phyloP scores from a whole-genome alignment of 73 alveolate species.

The Urostyla sp. region DNA sequence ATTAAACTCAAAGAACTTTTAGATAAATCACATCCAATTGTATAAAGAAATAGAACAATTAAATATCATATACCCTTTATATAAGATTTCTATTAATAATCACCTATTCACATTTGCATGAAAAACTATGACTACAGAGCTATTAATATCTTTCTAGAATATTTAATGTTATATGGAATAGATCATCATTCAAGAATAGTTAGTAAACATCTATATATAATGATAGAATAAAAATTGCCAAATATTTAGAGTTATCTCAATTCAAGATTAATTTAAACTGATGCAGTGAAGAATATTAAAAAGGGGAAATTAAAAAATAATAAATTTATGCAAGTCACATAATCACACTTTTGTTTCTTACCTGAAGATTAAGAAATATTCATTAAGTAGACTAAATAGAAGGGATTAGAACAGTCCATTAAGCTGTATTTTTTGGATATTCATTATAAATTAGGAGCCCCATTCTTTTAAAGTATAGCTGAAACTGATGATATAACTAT shows the following conservation, averaged over 20 bases:
- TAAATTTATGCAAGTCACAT: too few species aligned
- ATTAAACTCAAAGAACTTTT: not conserved
- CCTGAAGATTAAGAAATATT: too few species aligned
- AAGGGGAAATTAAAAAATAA: not conserved
- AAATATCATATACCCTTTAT: not conserved
- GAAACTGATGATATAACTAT: not conserved
- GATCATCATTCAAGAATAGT: not conserved
- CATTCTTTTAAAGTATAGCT: not conserved
- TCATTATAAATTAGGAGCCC: too few species aligned
- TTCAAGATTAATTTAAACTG: not conserved
- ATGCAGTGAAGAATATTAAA: not conserved
- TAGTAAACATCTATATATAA: not conserved
- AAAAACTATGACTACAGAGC: not conserved
- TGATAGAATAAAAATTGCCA: not conserved
- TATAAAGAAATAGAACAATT: too few species aligned
- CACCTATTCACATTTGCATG: not conserved
- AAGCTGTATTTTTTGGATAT: not conserved
- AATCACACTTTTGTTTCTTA: too few species aligned
- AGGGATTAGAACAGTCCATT: conserved; percentile 3
- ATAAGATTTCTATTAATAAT: too few species aligned
- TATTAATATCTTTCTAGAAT: not conserved
- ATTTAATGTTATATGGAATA: not conserved
- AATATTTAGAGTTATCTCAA: not conserved
- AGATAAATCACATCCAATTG: not conserved
- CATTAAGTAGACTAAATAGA: too few species aligned